phyloP scores from a whole-genome alignment of 257 asterid species.

The Agastache rugosa region DNA sequence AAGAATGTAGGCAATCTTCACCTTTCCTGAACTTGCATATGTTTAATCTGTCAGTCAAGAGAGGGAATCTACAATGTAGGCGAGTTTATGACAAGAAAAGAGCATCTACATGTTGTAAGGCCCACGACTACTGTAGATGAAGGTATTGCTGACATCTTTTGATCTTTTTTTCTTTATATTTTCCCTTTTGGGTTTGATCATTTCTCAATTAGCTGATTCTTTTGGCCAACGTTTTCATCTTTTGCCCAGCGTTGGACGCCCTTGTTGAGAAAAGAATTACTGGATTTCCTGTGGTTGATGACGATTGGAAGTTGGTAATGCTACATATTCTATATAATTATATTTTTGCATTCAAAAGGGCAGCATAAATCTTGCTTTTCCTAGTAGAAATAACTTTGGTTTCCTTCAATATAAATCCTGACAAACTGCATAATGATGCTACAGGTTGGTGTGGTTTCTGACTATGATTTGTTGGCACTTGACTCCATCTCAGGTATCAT shows the following conservation, averaged over 20 bases:
- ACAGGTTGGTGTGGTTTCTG: conserved; percentile 96
- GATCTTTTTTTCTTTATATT: not conserved
- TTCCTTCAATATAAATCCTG: conserved; percentile 27
- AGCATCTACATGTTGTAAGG: conserved; percentile 66
- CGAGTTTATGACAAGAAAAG: conserved; percentile 85
- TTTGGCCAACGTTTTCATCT: conserved; percentile 25
- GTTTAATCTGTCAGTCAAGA: conserved; percentile 52
- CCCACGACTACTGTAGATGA: conserved; percentile 83
- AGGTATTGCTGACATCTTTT: conserved; percentile 50
- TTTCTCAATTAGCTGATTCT: conserved; percentile 7
- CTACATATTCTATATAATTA: conserved; percentile 19
- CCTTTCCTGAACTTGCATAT: conserved; percentile 28
- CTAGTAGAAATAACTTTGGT: conserved; percentile 11
- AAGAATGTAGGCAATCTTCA: not conserved
- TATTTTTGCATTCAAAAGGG: conserved; percentile 15
- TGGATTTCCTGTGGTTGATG: conserved; percentile 94
- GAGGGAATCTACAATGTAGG: conserved; percentile 74
- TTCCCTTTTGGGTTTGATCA: conserved; percentile 11
- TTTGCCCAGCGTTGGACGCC: conserved; percentile 69
- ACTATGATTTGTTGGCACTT: conserved; percentile 86
- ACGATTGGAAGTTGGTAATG: conserved; percentile 89
- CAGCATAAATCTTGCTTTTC: conserved; percentile 26
- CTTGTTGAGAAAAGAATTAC: conserved; percentile 87
- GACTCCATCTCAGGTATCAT: conserved; percentile 84
- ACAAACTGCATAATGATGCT: conserved; percentile 28